phyloP scores from a whole-genome alignment of 2,329 filamentous ascomycete species.

The Huntiella savannae region DNA sequence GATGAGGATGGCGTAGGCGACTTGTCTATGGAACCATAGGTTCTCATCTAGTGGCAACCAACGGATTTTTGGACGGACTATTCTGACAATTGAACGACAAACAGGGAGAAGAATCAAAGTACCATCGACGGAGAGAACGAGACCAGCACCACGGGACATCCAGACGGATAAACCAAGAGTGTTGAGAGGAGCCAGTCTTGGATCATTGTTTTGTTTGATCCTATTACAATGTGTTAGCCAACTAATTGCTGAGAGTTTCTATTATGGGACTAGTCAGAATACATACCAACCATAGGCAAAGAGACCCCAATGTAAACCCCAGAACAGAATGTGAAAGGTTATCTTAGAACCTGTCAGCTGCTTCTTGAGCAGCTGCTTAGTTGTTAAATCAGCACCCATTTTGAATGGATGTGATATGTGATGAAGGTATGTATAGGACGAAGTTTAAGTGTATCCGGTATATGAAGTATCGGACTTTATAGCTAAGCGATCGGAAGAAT shows the following conservation, averaged over 20 bases:
- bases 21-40: conserved; percentile 88
- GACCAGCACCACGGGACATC: conserved; percentile 83
- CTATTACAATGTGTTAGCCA: conserved; percentile 26
- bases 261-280: background rate
- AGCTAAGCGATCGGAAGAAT: background rate
- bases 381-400: conserved; percentile 24
- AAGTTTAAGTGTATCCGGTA: background rate
- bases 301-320: conserved; percentile 54
- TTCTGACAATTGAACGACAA: conserved; percentile 75
- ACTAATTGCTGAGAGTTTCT: conserved; percentile 2
- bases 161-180: conserved; percentile 74
- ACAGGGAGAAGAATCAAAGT: conserved; percentile 84
- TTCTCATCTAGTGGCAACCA: conserved; percentile 93
- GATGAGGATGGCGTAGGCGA: conserved; percentile 73
- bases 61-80: conserved; percentile 66
- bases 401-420: conserved; percentile 13
- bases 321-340: conserved; percentile 64
- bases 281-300: conserved; percentile 73
- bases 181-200: conserved; percentile 58
- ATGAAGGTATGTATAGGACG: conserved; percentile 1
- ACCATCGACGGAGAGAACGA: conserved; percentile 68
- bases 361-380: conserved; percentile 31
- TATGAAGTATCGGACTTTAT: no score
- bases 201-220: conserved; percentile 57
- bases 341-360: conserved; percentile 55